Evolutionary conservation across 345 rosid genomes (phyloP), one percentile per base, ranked within the genome.

Genomic region (Kernera saxatilis): DNA sequence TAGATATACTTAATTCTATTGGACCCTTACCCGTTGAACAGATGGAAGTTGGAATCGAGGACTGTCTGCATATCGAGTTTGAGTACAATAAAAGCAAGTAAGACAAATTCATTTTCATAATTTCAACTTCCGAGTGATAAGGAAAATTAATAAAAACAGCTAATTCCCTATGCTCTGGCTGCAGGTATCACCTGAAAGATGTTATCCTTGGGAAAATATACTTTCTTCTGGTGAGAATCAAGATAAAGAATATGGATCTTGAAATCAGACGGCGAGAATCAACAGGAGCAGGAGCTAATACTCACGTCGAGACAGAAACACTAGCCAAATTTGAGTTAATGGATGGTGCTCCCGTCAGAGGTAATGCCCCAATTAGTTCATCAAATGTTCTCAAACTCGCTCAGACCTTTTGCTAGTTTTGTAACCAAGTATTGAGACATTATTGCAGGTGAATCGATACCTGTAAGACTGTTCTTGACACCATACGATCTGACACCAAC

Each of bases 11-110:
- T 13, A 41, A 59, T 30, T 23, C 45, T 26, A 8, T 73, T 33
- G 52, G 33, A 36, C 33, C 30, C 33, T 55, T 35, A 57, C 67
- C 67, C n/a, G 46, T 76, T 45, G 39, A 81, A 69, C 84, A 92
- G 97, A 92, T 95, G 99, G 99, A 95, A 88, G 98, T 95, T 59
- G 99, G 98, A 72, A 92, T 95, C 15, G 98, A 95, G 80, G 99
- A 95, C 75, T 95, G 97, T 73, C 77, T 95, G 10, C 99, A 95
- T 73, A 95, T 95, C 25, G 99, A 90, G 83, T 95, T 95, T 79
- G 98, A 95, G 82, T 95, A 92, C 85, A 88, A 87, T 54, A 95
- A 95, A 86, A 95, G 93, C 99, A 94, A 94, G 99, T 94, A 81
- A 82, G 79, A 29, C 21, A 6, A 27, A 27, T 17, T 45, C 45